phyloP scores from a whole-genome alignment of 495 filamentous ascomycete species.

The Astrothelium macrocarpum region DNA sequence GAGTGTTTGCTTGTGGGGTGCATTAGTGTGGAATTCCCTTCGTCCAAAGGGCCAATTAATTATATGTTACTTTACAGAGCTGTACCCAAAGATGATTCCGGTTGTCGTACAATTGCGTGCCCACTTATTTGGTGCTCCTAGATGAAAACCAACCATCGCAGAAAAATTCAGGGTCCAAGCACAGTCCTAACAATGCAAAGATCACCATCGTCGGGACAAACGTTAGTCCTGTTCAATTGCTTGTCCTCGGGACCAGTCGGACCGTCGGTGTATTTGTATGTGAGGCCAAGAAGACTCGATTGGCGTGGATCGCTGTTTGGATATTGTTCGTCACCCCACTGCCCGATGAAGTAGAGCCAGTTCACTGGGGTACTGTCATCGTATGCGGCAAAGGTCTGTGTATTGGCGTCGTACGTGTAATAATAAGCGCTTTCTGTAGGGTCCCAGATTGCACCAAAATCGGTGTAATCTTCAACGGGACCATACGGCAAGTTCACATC shows the following conservation, averaged over 20 bases:
- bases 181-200: slow-evolving; percentile 1
- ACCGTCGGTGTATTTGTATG: slow-evolving; percentile 13
- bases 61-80: neutral
- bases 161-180: neutral
- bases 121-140: neutral
- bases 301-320: slow-evolving; percentile 20
- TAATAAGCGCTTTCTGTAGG: slow-evolving; percentile 21
- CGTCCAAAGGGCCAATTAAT: neutral
- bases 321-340: slow-evolving; percentile 26
- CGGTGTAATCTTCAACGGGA: slow-evolving; percentile 51
- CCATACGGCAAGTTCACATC: slow-evolving; percentile 45
- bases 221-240: slow-evolving; percentile 17
- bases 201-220: slow-evolving; percentile 13
- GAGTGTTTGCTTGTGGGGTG: neutral
- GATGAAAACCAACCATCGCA: neutral
- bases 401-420: slow-evolving; percentile 18
- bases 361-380: slow-evolving; percentile 19
- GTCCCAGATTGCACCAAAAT: slow-evolving; percentile 37
- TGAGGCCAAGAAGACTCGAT: slow-evolving; percentile 12
- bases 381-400: slow-evolving; percentile 15
- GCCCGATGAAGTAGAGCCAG: slow-evolving; percentile 22
- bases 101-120: neutral
- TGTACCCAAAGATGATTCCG: neutral
- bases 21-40: neutral
- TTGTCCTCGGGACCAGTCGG: slow-evolving; percentile 19